These are phyloP conservation scores for Tolypocladium paradoxum DNA, from an alignment of 2,329 filamentous ascomycete genomes.

Conservation along the genomic window DNA sequence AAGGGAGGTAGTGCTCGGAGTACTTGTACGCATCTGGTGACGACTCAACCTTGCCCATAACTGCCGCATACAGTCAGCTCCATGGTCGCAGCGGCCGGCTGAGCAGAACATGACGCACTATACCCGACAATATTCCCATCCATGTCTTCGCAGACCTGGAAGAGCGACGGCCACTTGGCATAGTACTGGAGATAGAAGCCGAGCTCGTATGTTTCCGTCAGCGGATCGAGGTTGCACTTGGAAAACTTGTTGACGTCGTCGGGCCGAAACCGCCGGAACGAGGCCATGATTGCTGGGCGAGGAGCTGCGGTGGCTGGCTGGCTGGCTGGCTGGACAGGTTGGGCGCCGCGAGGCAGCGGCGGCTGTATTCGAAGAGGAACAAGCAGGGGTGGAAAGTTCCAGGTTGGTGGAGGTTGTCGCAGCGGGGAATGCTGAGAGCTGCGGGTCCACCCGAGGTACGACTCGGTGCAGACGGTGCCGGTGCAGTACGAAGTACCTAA, in stretches of 20 bases:
- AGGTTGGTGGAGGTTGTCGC: not conserved
- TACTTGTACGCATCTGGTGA: constrained; percentile 64
- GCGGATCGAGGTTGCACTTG: constrained; percentile 86
- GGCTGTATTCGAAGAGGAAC: not conserved
- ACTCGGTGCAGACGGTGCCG: no score
- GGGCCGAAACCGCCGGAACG: constrained; percentile 75
- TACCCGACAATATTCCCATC: constrained; percentile 89
- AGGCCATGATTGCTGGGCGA: constrained; percentile 48
- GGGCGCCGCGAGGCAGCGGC: not conserved
- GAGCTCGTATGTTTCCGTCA: constrained; percentile 97
- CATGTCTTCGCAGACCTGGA: constrained; percentile 80
- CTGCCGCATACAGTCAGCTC: constrained; percentile 39
- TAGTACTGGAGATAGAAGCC: constrained; percentile 94
- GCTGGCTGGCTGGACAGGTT: not conserved
- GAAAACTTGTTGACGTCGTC: constrained; percentile 83
- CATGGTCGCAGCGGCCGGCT: not conserved
- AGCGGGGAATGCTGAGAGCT: not conserved
- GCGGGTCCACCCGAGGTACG: not conserved
- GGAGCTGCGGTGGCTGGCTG: not conserved
- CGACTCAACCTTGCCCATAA: constrained; percentile 94
- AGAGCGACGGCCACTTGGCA: constrained; percentile 89
- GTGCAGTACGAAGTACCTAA: no score
- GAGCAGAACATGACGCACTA: constrained; percentile 45
- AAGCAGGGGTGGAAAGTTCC: not conserved
- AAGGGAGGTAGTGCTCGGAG: constrained; percentile 91